These are phyloP conservation scores for Phoenix roebelenii DNA, from an alignment of 176 grass and related monocot genomes.

Conservation along the genomic window DNA sequence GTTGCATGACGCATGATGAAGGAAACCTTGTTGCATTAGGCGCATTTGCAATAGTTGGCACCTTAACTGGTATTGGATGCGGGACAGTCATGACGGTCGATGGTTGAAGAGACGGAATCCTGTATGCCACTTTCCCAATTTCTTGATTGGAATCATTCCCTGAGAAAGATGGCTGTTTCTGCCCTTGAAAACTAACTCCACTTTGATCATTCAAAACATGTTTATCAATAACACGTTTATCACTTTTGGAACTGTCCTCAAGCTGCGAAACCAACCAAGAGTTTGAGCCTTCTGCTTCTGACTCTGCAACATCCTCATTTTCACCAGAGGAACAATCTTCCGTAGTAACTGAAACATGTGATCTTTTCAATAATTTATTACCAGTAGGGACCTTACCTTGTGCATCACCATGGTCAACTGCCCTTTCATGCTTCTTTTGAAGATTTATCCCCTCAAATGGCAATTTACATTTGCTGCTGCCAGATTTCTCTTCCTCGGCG, in stretches of 20 bases:
- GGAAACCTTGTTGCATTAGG: constrained; percentile 31
- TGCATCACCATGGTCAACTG: constrained; percentile 38
- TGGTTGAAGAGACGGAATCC: constrained; percentile 38
- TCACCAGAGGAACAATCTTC: constrained; percentile 91
- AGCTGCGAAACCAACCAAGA: constrained; percentile 76
- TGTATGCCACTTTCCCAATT: constrained; percentile 32
- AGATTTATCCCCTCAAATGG: constrained; percentile 47
- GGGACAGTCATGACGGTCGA: constrained; percentile 24
- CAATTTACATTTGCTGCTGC: constrained; percentile 32
- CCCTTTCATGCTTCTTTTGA: constrained; percentile 47
- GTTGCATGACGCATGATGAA: constrained; percentile 40
- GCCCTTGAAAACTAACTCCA: constrained; percentile 50
- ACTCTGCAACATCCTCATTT: constrained; percentile 90
- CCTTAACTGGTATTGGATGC: constrained; percentile 37
- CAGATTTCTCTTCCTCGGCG: constrained; percentile 42
- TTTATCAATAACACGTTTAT: constrained; percentile 29
- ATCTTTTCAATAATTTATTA: constrained; percentile 30
- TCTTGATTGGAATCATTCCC: constrained; percentile 36
- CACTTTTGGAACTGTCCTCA: constrained; percentile 41
- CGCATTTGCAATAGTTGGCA: constrained; percentile 28
- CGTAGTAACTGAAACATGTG: constrained; percentile 64
- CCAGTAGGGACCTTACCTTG: constrained; percentile 51
- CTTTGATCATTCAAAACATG: constrained; percentile 35
- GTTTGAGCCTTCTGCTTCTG: constrained; percentile 84
- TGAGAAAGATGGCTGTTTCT: constrained; percentile 45